Conservation (phyloP, 768 basidiomycete genomes). For the Pisolithus albus region DNA sequence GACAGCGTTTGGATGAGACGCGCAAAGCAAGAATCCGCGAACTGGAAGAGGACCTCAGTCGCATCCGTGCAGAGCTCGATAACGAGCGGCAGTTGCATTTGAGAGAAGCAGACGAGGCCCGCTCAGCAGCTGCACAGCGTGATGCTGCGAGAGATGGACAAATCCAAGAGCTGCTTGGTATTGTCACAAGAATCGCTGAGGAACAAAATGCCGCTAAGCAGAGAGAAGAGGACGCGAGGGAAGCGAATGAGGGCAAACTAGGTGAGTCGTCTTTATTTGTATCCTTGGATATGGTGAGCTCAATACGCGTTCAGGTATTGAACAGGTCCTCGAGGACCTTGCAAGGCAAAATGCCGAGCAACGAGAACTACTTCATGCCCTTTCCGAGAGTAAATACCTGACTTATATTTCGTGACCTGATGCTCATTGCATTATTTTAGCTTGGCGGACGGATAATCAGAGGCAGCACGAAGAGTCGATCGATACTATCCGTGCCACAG, state of each 20-base stretch:
- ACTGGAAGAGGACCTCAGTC: no score
- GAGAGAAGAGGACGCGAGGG: slow-evolving; percentile 46
- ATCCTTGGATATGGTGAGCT: slow-evolving; percentile 4
- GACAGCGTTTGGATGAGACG: slow-evolving; percentile 79
- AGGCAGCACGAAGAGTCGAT: slow-evolving; percentile 65
- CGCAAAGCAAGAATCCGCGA: slow-evolving; percentile 47
- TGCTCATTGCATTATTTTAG: background rate
- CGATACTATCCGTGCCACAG: slow-evolving; percentile 59
- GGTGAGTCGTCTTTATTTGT: slow-evolving; percentile 34
- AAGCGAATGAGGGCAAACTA: slow-evolving; percentile 47
- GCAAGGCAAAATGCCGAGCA: slow-evolving; percentile 54
- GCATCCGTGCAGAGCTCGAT: slow-evolving; percentile 41
- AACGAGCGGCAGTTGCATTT: slow-evolving; percentile 51
- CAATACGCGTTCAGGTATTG: slow-evolving; percentile 38
- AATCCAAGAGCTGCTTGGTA: slow-evolving; percentile 50
- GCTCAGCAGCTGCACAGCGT: slow-evolving; percentile 56
- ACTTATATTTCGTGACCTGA: background rate
- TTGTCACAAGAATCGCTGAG: slow-evolving; percentile 52
- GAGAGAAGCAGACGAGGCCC: slow-evolving; percentile 54
- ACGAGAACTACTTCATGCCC: slow-evolving; percentile 42
- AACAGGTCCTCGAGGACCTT: slow-evolving; percentile 55
- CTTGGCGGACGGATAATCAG: slow-evolving; percentile 31
- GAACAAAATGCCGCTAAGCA: slow-evolving; percentile 46
- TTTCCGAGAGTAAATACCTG: slow-evolving; percentile 40
- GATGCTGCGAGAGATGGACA: slow-evolving; percentile 56